phyloP scores from a whole-genome alignment of 495 filamentous ascomycete species.

The Talaromyces adpressus region DNA sequence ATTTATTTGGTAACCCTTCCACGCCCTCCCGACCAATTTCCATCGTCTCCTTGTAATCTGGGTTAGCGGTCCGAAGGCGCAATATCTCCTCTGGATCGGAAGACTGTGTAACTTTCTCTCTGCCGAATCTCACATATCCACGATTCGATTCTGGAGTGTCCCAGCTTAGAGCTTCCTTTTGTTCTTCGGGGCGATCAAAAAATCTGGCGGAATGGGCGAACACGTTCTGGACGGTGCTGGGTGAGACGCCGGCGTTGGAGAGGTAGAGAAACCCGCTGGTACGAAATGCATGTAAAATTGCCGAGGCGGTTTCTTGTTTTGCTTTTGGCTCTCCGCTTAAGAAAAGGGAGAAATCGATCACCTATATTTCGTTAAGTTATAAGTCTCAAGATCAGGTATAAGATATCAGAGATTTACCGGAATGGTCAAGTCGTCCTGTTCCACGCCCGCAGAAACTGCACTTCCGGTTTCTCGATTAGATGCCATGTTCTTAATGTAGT shows the following conservation, averaged over 20 bases:
- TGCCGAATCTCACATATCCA: slow-evolving; percentile 68
- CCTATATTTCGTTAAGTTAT: slow-evolving; percentile 34
- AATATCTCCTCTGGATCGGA: slow-evolving; percentile 52
- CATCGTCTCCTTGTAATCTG: slow-evolving; percentile 78
- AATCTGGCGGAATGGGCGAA: slow-evolving; percentile 70
- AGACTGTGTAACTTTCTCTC: slow-evolving; percentile 66
- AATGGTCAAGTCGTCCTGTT: slow-evolving; percentile 60
- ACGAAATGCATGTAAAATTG: slow-evolving; percentile 74
- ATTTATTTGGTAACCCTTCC: slow-evolving; percentile 63
- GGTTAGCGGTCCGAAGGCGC: slow-evolving; percentile 47
- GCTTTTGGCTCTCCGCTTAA: slow-evolving; percentile 54
- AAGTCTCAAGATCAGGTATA: not conserved
- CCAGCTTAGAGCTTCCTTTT: slow-evolving; percentile 70
- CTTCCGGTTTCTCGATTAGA: not conserved
- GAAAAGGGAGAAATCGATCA: slow-evolving; percentile 82
- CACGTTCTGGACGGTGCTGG: slow-evolving; percentile 47
- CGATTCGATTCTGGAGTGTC: slow-evolving; percentile 66
- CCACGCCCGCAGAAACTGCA: slow-evolving; percentile 43
- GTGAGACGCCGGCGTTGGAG: slow-evolving; percentile 64
- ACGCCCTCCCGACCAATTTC: slow-evolving; percentile 78
- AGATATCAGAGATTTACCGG: slow-evolving; percentile 54
- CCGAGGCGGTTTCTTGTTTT: slow-evolving; percentile 57
- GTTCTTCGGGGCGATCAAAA: slow-evolving; percentile 60
- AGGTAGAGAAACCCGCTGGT: slow-evolving; percentile 89
- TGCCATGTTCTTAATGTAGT: not conserved